phyloP scores from a whole-genome alignment of 306 rosid genomes.

The Urtica urens region DNA sequence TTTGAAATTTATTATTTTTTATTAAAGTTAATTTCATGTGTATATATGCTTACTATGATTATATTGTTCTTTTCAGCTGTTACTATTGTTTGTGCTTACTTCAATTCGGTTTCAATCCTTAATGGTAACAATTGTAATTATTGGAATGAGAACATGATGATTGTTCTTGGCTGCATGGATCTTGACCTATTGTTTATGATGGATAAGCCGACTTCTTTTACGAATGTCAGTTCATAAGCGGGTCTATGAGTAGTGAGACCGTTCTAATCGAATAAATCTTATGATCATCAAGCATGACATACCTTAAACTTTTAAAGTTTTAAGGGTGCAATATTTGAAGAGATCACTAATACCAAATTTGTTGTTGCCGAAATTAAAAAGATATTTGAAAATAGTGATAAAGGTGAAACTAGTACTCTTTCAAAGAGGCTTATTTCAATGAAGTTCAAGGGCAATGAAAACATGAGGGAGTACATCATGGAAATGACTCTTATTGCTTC shows the following conservation, averaged over 20 bases:
- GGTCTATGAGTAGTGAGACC: not conserved
- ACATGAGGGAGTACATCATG: not conserved
- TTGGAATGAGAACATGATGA: too few relatives aligned
- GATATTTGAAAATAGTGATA: too few relatives aligned
- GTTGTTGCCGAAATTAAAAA: not conserved
- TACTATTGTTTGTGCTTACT: too few relatives aligned
- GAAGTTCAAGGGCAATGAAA: not conserved
- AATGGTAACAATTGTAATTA: too few relatives aligned
- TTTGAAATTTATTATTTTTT: too few relatives aligned
- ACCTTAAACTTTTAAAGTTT: not conserved
- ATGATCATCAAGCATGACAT: not conserved
- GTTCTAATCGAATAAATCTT: not conserved
- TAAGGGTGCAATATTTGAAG: not conserved
- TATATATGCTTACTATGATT: too few relatives aligned
- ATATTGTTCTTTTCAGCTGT: too few relatives aligned
- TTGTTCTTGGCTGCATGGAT: too few relatives aligned
- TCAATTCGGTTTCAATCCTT: too few relatives aligned
- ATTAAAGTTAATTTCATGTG: too few relatives aligned
- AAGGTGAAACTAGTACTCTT: too few relatives aligned
- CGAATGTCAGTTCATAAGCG: not conserved
- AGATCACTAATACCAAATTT: not conserved
- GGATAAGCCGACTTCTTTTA: not conserved
- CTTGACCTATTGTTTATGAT: too few relatives aligned
- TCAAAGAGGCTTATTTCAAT: not conserved
- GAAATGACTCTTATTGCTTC: not conserved